Percentiles rank a stretch among this genome's conserved stretches.
These are phyloP conservation scores for Wickerhamiella kurtzmanii DNA, from an alignment of 805 yeast species.

Conservation along the genomic window DNA sequence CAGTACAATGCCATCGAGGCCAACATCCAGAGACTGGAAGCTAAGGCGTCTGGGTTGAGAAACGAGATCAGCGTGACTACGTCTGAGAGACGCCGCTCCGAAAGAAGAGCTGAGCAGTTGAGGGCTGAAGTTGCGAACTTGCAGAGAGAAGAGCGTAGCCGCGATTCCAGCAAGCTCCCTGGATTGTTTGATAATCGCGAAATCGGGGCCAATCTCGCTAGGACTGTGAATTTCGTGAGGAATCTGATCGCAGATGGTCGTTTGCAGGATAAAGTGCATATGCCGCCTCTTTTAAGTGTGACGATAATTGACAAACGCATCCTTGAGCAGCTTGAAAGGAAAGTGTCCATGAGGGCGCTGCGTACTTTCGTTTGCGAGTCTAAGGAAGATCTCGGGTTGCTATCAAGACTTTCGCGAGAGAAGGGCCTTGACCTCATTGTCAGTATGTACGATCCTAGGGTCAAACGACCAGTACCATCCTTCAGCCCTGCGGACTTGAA, in stretches of 20 bases:
- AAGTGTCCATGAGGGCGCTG: constrained; percentile 40
- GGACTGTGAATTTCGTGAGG: neutral
- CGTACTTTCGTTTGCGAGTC: constrained; percentile 51
- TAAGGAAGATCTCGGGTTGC: constrained; percentile 34
- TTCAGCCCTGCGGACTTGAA: constrained; percentile 26
- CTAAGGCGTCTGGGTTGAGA: too few species aligned
- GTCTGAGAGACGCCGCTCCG: neutral
- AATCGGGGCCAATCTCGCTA: neutral
- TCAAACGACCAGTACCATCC: neutral
- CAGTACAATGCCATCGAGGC: neutral
- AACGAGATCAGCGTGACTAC: too few species aligned
- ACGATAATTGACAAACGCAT: constrained; percentile 36
- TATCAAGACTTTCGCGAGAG: constrained; percentile 34
- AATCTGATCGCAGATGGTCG: neutral
- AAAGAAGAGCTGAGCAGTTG: neutral
- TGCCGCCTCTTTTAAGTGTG: constrained; percentile 63
- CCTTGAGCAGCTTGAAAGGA: constrained; percentile 44
- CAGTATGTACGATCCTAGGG: constrained; percentile 34
- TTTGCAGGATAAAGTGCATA: constrained; percentile 38
- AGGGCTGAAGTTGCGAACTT: neutral
- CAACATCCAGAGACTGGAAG: neutral
- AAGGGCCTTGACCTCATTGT: constrained; percentile 25
- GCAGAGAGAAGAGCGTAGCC: neutral
- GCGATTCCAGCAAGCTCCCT: neutral
- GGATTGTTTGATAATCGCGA: neutral